phyloP scores from a whole-genome alignment of 1,284 basidiomycete species.

The Microbotryum saponariae region DNA sequence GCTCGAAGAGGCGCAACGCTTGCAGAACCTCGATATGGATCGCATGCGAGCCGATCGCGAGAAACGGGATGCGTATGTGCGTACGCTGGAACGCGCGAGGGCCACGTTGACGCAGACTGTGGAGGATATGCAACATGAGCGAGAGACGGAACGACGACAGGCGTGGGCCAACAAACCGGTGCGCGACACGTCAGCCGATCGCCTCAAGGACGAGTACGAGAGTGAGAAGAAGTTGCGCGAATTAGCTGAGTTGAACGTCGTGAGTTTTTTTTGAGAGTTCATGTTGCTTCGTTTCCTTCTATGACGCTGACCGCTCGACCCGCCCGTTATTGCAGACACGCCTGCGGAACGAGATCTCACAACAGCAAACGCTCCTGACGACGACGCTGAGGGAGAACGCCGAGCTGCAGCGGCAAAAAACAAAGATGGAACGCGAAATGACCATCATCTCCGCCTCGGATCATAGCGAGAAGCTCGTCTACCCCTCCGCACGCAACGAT shows the following conservation, averaged over 20 bases:
- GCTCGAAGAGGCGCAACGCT: constrained; percentile 86
- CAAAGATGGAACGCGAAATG: constrained; percentile 20
- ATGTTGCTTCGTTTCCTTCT: neutral
- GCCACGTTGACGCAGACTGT: constrained; percentile 19
- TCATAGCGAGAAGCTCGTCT: constrained; percentile 7
- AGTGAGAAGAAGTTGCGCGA: constrained; percentile 27
- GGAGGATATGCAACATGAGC: constrained; percentile 31
- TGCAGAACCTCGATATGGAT: constrained; percentile 30
- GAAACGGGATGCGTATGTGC: constrained; percentile 27
- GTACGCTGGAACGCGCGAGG: constrained; percentile 24
- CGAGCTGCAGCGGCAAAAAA: constrained; percentile 15
- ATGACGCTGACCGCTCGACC: too few species aligned
- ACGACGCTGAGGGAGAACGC: constrained; percentile 7
- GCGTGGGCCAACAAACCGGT: constrained; percentile 10
- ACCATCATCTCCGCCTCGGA: constrained; percentile 20
- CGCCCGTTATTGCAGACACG: constrained; percentile 9
- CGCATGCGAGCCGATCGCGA: constrained; percentile 23
- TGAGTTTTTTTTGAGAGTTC: neutral
- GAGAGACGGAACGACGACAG: constrained; percentile 19
- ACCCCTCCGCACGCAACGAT: neutral
- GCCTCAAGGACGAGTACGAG: constrained; percentile 10
- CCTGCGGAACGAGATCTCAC: constrained; percentile 23
- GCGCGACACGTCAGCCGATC: constrained; percentile 1
- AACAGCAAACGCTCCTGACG: constrained; percentile 11
- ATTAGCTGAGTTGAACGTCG: constrained; percentile 30